Conservation (phyloP, 192 early-diverging fungal species). For the Entrophospora sp. region DNA sequence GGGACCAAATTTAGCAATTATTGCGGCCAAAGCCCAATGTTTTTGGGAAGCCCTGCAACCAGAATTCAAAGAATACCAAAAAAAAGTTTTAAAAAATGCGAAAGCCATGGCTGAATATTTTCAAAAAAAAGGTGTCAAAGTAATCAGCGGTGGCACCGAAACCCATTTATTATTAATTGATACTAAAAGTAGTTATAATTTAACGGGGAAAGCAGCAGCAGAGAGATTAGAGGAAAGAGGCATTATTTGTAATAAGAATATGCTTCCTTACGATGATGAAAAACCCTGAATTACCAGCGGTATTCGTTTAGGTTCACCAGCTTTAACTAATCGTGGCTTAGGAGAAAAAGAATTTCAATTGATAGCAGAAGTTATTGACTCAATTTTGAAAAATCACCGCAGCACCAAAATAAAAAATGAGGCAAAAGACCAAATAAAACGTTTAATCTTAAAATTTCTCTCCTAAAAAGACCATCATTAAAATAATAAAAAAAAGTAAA, state of each 20-base stretch:
- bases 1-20: not conserved
- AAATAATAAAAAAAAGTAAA: too few relatives aligned
- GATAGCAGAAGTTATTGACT: not conserved
- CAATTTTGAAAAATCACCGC: too few relatives aligned
- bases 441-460: too few relatives aligned
- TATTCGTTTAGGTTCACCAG: not conserved
- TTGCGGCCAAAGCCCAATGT: not conserved
- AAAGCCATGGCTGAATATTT: not conserved
- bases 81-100: conserved; percentile 1
- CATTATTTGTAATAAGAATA: not conserved
- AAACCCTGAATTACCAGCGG: not conserved
- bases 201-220: not conserved
- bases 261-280: not conserved
- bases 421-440: too few relatives aligned
- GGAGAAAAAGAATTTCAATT: not conserved
- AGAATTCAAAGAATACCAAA: not conserved
- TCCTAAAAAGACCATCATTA: too few relatives aligned
- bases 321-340: not conserved
- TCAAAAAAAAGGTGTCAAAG: not conserved
- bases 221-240: not conserved
- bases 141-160: not conserved
- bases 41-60: not conserved
- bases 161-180: not conserved
- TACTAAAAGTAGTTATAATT: conserved; percentile 1
- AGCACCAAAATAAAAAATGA: too few relatives aligned